Base-by-base conservation (phyloP, 768 basidiomycete species). In the Roridomyces roridus region DNA sequence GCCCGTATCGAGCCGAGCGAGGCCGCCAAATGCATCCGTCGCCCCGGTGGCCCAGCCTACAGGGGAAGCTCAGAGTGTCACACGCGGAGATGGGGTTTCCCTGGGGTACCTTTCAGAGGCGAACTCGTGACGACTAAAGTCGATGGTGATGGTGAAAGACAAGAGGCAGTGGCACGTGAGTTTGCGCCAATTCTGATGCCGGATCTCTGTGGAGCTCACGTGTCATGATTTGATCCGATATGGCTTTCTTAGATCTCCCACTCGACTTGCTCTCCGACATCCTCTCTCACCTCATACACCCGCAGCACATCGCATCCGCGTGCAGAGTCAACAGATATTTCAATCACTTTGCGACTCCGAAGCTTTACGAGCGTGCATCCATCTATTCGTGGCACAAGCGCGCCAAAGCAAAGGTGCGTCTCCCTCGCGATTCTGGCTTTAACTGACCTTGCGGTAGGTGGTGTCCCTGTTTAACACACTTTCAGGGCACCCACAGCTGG, bases 351-450 rank as follows among this genome's bases (percentile, higher is more conserved):
- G 79, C 85, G 0, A 68, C 74, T 3, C 74, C 79, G 10, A 58
- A 69, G 25, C 74, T 93, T 21, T 94, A 93, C 62, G 73, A 79
- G 23, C 74, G 78, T 12, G 77, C 86, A 17, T 79, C 74, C 40
- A 84, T 92, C 41, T 87, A 85, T 69, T 79, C 89, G 15, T 91
- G 89, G 91, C 83, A 91, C 52, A 86, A 75, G 61, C 80, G 85
- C 28, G 80, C 78, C 14, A 92, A 89, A 66, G 66, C 63, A 9
- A 88, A 80, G 78, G 89, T 86, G 60, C 48, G 64, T 51, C 21
- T 26, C 41, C 2, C 37, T 25, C 20, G 1, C 43, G 35, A 37
- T 42, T 14, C 26, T 18, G 23, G 42, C 2, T 28, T n/a, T 36
- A 4, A 50, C 48, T 34, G 15, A 52, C 21, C n/a, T 20, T 10